Evolutionary conservation across 2,329 filamentous ascomycete species (phyloP), one percentile per base, ranked within the genome.

Genomic region (Hysterium pulicare): DNA sequence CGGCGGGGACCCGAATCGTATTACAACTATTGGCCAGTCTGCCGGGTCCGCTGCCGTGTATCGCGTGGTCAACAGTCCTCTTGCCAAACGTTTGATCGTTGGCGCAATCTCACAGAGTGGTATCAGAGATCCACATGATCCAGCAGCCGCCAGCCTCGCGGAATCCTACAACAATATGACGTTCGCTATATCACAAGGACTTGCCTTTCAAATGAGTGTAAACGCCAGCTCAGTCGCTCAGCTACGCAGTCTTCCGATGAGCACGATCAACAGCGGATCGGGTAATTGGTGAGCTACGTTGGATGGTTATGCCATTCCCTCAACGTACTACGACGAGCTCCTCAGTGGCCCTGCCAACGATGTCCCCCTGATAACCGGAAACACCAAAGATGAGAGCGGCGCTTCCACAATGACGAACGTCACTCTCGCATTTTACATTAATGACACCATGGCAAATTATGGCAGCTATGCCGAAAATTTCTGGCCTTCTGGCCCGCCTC

Each of bases 331-430:
- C 13, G 47, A 47, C 10, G 50, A 71, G 13, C 42, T 46, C 9
- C 64, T 63, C 0, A 67, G 72, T 30, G 75, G 71, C 41, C 66
- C 77, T 7, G 76, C 81, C 5, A 70, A 78, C 24, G 78, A 81
- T 45, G 65, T 78, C 19, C 67, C 70, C 23, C 63, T 79, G 16
- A 73, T 81, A 54, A 77, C 77, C 55, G 77, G 77, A 41, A 72
- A 66, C 37, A 71, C 68, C 5, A 67, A 63, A 35, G 71, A 81
- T 1, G 62, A 55, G 10, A 69, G 64, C 17, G 61, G 64, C 4
- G 67, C 70, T 0, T 73, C 78, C 48, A 61, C 66, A 21, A 52
- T n/a, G n/a, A n/a, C n/a, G n/a, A n/a, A n/a, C n/a, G n/a, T n/a
- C n/a, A n/a, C n/a, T n/a, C n/a, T n/a, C n/a, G n/a, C n/a, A n/a